Conservation (phyloP, 495 filamentous ascomycete species). For the Bombardia bombarda region DNA sequence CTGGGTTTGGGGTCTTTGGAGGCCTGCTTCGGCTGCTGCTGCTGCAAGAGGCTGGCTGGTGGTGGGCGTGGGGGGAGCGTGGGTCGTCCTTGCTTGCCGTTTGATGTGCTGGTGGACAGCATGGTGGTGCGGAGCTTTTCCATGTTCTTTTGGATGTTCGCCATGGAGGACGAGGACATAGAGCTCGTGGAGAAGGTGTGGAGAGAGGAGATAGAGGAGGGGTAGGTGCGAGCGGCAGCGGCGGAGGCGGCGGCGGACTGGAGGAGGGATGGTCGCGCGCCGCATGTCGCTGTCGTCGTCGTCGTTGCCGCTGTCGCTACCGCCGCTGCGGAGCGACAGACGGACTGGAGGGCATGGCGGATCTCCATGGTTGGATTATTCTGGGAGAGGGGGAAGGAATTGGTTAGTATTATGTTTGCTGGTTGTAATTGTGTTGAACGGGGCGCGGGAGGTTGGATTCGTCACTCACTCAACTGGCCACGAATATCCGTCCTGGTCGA, state of each 20-base stretch:
- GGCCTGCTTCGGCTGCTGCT: no score
- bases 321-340: conserved; percentile 11
- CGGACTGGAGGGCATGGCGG: conserved; percentile 16
- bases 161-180: no score
- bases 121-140: background rate
- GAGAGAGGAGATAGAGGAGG: background rate
- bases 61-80: background rate
- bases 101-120: no score
- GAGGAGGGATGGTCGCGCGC: background rate
- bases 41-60: background rate
- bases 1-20: no score
- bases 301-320: background rate
- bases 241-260: background rate
- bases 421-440: conserved; percentile 5
- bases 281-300: no score
- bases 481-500: background rate
- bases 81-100: background rate
- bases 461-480: conserved; percentile 2
- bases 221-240: background rate
- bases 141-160: no score
- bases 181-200: no score
- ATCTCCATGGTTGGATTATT: conserved; percentile 22
- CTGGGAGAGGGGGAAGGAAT: no score
- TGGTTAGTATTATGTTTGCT: no score
- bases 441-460: background rate